These are phyloP conservation scores for Fomitopsis pulvina DNA, from an alignment of 768 basidiomycete genomes.

Conservation along the genomic window DNA sequence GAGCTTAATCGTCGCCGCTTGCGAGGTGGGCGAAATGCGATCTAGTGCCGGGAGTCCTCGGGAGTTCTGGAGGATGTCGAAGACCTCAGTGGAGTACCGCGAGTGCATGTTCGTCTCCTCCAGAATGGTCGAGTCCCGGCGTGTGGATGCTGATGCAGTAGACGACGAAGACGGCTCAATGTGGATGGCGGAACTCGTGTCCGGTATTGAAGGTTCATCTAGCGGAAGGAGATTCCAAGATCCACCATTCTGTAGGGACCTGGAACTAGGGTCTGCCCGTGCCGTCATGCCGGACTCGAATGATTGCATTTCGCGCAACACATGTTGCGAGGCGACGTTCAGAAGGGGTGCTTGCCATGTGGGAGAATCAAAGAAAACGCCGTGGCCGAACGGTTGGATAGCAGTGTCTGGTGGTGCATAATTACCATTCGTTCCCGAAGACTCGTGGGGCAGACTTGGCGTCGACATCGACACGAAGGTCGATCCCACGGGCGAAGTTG, in stretches of 20 bases:
- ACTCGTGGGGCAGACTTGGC: slow-evolving; percentile 22
- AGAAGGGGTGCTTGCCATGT: slow-evolving; percentile 34
- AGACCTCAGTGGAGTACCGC: slow-evolving; percentile 67
- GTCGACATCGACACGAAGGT: slow-evolving; percentile 23
- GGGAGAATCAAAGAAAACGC: slow-evolving; percentile 57
- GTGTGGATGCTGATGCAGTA: slow-evolving; percentile 5
- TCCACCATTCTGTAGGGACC: not conserved
- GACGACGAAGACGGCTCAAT: slow-evolving; percentile 3
- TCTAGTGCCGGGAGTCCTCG: slow-evolving; percentile 72
- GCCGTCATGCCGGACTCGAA: slow-evolving; percentile 82
- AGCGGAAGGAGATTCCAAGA: not conserved
- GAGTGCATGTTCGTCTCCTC: slow-evolving; percentile 49
- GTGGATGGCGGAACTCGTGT: not conserved
- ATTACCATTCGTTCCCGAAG: not conserved
- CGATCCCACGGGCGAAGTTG: slow-evolving; percentile 33
- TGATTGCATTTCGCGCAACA: slow-evolving; percentile 79
- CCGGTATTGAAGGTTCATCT: not conserved
- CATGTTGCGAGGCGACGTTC: slow-evolving; percentile 31
- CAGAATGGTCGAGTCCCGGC: slow-evolving; percentile 17
- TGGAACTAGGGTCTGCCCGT: slow-evolving; percentile 35
- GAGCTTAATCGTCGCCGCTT: slow-evolving; percentile 62
- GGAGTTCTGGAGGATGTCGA: slow-evolving; percentile 77
- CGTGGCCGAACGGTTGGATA: slow-evolving; percentile 55
- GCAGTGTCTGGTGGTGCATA: slow-evolving; percentile 23
- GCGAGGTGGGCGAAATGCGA: slow-evolving; percentile 47